Percentiles rank a stretch among this genome's conserved stretches.
Evolutionary conservation across 2,329 filamentous ascomycete genomes (phyloP).

Genomic region (Pseudocercospora musae): DNA sequence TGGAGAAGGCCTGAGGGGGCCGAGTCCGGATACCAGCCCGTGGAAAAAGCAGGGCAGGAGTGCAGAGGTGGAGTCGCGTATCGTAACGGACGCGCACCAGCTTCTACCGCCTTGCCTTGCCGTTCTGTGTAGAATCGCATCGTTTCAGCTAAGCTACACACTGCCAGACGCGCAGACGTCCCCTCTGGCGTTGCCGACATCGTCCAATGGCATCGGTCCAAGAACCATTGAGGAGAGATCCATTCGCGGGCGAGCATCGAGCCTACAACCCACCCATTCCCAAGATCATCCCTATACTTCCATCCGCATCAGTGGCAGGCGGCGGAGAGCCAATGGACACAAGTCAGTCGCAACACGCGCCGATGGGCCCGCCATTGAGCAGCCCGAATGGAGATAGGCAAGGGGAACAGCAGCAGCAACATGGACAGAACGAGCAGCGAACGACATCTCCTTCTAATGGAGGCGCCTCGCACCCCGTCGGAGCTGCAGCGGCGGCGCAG

Average conservation of each 20-base stretch:
- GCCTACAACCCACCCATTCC: conserved; percentile 21
- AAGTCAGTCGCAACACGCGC: conserved; percentile 21
- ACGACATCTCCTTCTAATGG: conserved; percentile 33
- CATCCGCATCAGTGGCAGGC: conserved; percentile 25
- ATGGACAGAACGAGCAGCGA: conserved; percentile 19
- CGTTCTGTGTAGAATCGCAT: background rate
- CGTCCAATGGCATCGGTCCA: conserved; percentile 44
- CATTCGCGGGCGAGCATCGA: conserved; percentile 28
- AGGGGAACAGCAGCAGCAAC: conserved; percentile 22
- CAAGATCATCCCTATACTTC: conserved; percentile 32
- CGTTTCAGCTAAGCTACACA: background rate
- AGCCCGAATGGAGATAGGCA: conserved; percentile 29
- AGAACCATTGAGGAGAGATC: conserved; percentile 38
- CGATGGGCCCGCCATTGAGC: conserved; percentile 32
- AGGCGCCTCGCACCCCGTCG: conserved; percentile 46
- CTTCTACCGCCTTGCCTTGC: background rate
- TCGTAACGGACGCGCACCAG: background rate
- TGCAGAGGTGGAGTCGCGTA: background rate
- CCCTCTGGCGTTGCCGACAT: background rate
- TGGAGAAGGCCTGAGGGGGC: background rate
- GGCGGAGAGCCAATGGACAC: conserved; percentile 32
- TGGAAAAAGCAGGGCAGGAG: background rate
- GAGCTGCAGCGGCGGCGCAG: conserved; percentile 71
- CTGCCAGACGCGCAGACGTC: background rate
- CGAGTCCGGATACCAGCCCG: background rate